phyloP scores from a whole-genome alignment of 108 stramenopile species.

The Cyclotella sp. region DNA sequence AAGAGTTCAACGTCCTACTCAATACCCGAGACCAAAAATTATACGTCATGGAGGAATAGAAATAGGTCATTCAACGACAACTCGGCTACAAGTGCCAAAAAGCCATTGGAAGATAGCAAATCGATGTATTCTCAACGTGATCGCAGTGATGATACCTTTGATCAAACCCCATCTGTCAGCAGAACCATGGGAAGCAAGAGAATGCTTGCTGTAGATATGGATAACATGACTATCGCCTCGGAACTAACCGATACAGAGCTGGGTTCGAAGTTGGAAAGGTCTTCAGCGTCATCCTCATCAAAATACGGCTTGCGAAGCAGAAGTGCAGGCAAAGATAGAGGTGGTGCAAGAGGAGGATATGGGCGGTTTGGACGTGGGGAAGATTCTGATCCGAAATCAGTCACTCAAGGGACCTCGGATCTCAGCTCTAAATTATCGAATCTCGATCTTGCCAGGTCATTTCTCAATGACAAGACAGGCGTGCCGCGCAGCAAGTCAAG shows the following conservation, averaged over 20 bases:
- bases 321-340: conserved; percentile 36
- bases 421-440: conserved; percentile 41
- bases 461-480: conserved; percentile 17
- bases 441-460: conserved; percentile 45
- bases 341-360: conserved; percentile 28
- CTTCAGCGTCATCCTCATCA: conserved; percentile 28
- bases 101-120: conserved; percentile 14
- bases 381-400: conserved; percentile 39
- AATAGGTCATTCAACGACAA: conserved; percentile 16
- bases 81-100: conserved; percentile 18
- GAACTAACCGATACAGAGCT: conserved; percentile 45
- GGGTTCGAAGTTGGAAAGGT: conserved; percentile 34
- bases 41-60: conserved; percentile 32
- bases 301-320: conserved; percentile 39
- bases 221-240: conserved; percentile 51
- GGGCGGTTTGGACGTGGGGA: conserved; percentile 4
- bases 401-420: conserved; percentile 3
- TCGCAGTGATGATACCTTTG: conserved; percentile 11
- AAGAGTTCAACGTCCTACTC: conserved; percentile 14
- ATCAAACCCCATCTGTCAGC: neutral
- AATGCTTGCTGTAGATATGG: conserved; percentile 43
- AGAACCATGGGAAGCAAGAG: conserved; percentile 25
- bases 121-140: neutral
- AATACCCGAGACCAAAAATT: conserved; percentile 25
- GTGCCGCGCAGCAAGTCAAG: conserved; percentile 23